A percentile compares a stretch with the other conserved stretches of the same genome.
phyloP scores from a whole-genome alignment of 441 rosid genomes.

The Biscutella laevigata region DNA sequence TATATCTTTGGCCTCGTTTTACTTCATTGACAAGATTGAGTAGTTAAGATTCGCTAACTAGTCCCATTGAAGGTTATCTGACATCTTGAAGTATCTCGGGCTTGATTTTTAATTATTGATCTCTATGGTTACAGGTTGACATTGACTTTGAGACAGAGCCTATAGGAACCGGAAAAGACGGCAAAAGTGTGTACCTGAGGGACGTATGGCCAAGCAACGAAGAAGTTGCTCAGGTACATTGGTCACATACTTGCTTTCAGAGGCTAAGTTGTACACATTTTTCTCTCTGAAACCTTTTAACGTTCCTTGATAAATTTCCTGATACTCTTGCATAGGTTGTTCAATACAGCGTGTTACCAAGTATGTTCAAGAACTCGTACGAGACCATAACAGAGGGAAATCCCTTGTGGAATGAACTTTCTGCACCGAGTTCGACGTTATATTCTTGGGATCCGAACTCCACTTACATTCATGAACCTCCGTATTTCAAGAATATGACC shows the following conservation, averaged over 20 bases:
- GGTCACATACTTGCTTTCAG: neutral
- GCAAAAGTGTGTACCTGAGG: constrained; percentile 37
- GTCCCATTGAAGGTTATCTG: neutral
- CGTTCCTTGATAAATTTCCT: neutral
- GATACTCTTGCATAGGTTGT: constrained; percentile 28
- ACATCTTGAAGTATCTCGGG: neutral
- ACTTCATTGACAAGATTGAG: neutral
- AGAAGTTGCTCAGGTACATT: constrained; percentile 44
- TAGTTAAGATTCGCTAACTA: neutral
- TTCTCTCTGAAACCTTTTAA: too few relatives aligned
- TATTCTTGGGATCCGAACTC: constrained; percentile 53
- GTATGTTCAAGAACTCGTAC: constrained; percentile 54
- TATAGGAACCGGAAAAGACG: constrained; percentile 42
- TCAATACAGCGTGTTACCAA: constrained; percentile 44
- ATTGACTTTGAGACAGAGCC: constrained; percentile 60
- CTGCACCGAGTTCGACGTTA: constrained; percentile 33
- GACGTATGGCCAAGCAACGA: constrained; percentile 59
- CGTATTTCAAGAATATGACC: constrained; percentile 49
- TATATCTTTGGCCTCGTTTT: neutral
- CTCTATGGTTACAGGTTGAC: constrained; percentile 35
- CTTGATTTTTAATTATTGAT: neutral
- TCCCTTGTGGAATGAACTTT: constrained; percentile 51
- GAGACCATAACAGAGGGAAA: constrained; percentile 48
- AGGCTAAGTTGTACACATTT: neutral
- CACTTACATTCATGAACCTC: constrained; percentile 56